These are phyloP conservation scores for Eragrostis curvula DNA, from an alignment of 176 grass and related monocot genomes.

Conservation along the genomic window DNA sequence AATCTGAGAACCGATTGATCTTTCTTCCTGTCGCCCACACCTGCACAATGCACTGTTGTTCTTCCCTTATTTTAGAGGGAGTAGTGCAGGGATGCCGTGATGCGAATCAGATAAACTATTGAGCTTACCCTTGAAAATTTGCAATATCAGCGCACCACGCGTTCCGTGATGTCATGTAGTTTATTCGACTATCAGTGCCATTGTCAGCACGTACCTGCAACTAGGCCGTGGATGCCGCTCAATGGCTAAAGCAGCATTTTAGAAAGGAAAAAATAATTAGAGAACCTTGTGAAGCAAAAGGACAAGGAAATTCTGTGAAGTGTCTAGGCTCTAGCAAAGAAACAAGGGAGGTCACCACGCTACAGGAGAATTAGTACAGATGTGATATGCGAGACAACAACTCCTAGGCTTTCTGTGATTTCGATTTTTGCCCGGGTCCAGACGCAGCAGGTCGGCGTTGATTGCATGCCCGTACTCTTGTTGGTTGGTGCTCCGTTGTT, in stretches of 20 bases:
- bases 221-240: background rate
- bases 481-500: background rate
- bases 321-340: constrained; percentile 3
- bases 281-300: constrained; percentile 14
- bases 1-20: background rate
- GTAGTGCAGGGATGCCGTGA: background rate
- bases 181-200: constrained; percentile 12
- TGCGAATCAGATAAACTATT: background rate
- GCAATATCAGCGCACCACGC: background rate
- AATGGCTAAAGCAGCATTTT: background rate
- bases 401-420: background rate
- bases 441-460: too few relatives aligned
- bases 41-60: background rate
- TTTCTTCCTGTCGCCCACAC: background rate
- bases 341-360: constrained; percentile 4
- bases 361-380: background rate
- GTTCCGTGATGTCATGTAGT: background rate
- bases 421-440: background rate
- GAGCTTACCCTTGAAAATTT: background rate
- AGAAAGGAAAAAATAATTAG: background rate
- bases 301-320: constrained; percentile 3
- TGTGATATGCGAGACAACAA: background rate
- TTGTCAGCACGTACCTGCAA: background rate
- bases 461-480: too few relatives aligned
- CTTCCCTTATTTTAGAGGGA: background rate